phyloP scores from a whole-genome alignment of 106 monocot genomes.

The Chionographis japonica region DNA sequence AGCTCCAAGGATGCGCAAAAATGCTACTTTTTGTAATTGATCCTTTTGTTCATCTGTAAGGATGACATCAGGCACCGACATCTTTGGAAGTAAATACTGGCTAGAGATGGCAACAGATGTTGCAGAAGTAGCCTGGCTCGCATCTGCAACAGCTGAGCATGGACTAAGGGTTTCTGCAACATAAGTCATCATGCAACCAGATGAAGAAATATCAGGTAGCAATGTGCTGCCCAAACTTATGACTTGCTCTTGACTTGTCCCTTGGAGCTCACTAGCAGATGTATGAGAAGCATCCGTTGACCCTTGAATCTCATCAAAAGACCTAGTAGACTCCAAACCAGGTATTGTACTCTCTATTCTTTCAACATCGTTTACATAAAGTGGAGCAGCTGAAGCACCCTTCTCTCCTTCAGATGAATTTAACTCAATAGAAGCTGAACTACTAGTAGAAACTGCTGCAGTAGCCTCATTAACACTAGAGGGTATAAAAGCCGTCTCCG shows the following conservation, averaged over 20 bases:
- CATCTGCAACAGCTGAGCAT: slow-evolving; percentile 32
- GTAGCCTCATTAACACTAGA: slow-evolving; percentile 13
- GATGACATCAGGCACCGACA: slow-evolving; percentile 40
- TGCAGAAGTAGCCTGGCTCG: slow-evolving; percentile 24
- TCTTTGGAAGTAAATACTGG: slow-evolving; percentile 62
- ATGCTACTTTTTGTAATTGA: slow-evolving; percentile 65
- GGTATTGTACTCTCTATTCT: slow-evolving; percentile 39
- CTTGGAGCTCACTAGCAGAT: slow-evolving; percentile 40
- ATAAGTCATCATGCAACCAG: slow-evolving; percentile 26
- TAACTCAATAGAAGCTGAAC: slow-evolving; percentile 12
- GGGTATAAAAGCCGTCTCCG: slow-evolving; percentile 17
- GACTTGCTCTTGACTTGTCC: slow-evolving; percentile 31
- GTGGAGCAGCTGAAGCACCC: slow-evolving; percentile 11
- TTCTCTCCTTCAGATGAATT: slow-evolving; percentile 19
- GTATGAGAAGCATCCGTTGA: slow-evolving; percentile 42
- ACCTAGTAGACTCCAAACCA: slow-evolving; percentile 39
- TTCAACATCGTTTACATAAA: slow-evolving; percentile 16
- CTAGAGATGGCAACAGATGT: slow-evolving; percentile 18
- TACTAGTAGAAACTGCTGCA: slow-evolving; percentile 5
- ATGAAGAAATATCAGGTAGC: slow-evolving; percentile 39
- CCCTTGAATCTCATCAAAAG: slow-evolving; percentile 40
- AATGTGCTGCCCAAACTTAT: slow-evolving; percentile 22
- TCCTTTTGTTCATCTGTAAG: slow-evolving; percentile 86
- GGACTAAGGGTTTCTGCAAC: slow-evolving; percentile 43
- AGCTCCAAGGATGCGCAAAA: slow-evolving; percentile 64